A percentile compares a stretch with the other conserved stretches of the same genome.
Evolutionary conservation across 1,284 basidiomycete species (phyloP).

Genomic region (Athelia sp.): DNA sequence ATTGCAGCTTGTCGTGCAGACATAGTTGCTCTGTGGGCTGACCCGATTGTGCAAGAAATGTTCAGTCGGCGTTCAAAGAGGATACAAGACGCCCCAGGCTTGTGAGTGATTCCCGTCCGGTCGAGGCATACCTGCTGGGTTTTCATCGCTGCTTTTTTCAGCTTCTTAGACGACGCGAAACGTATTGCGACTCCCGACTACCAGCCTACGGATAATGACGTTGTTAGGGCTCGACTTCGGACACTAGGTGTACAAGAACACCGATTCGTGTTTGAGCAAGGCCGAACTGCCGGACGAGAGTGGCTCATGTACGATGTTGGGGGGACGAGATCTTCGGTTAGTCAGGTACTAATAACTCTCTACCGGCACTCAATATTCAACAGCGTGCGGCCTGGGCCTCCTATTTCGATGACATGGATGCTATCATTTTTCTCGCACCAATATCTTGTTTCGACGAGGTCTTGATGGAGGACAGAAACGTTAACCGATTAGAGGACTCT

Average conservation of each 20-base stretch:
- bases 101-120: conserved; percentile 41
- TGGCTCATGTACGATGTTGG: conserved; percentile 85
- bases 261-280: conserved; percentile 57
- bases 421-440: conserved; percentile 79
- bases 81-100: conserved; percentile 63
- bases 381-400: conserved; percentile 80
- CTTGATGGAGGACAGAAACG: conserved; percentile 57
- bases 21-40: conserved; percentile 62
- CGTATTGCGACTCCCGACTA: conserved; percentile 57
- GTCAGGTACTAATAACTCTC: too few species aligned
- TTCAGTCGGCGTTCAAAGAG: conserved; percentile 43
- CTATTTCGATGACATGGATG: conserved; percentile 76
- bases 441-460: conserved; percentile 83
- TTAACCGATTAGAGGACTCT: conserved; percentile 76
- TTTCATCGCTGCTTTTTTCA: conserved; percentile 13
- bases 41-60: conserved; percentile 50
- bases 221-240: conserved; percentile 65
- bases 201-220: conserved; percentile 73
- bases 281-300: conserved; percentile 52
- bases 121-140: neutral
- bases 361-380: too few species aligned
- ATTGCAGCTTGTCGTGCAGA: conserved; percentile 58
- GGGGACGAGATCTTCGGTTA: conserved; percentile 60
- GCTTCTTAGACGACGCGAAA: conserved; percentile 58
- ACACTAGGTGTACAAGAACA: conserved; percentile 77